These are phyloP conservation scores for Elymus sibiricus DNA, from an alignment of 176 grass and related monocot genomes.

Conservation along the genomic window DNA sequence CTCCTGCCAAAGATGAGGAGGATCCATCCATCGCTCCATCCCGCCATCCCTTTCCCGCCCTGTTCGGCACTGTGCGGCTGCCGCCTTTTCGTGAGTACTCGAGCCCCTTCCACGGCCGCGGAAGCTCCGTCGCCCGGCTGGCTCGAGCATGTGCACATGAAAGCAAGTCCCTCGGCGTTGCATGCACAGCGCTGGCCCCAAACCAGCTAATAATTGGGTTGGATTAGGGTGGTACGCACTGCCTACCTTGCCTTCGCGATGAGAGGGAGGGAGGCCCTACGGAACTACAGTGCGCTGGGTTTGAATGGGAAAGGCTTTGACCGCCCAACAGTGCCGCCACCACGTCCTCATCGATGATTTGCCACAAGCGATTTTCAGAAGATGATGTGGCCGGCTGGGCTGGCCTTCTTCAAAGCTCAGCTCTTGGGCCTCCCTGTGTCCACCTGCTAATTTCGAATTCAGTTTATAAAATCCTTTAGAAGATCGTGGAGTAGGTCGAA, in stretches of 20 bases:
- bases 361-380: neutral
- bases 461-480: too few species aligned
- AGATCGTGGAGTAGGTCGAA: too few species aligned
- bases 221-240: slow-evolving; percentile 23
- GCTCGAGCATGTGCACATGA: slow-evolving; percentile 12
- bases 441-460: too few species aligned
- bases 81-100: slow-evolving; percentile 27
- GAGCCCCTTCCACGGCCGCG: slow-evolving; percentile 35
- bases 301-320: slow-evolving; percentile 45
- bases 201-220: slow-evolving; percentile 34
- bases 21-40: neutral
- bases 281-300: neutral
- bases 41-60: slow-evolving; percentile 4
- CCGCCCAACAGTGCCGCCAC: slow-evolving; percentile 35
- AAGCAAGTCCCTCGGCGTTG: neutral
- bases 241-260: slow-evolving; percentile 8
- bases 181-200: slow-evolving; percentile 16
- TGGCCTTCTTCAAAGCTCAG: neutral
- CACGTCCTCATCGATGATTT: neutral
- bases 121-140: neutral
- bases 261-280: neutral
- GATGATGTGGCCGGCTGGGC: neutral
- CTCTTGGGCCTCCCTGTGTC: too few species aligned
- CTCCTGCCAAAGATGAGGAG: slow-evolving; percentile 7
- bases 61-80: slow-evolving; percentile 24